A percentile compares a stretch with the other conserved stretches of the same genome.
phyloP scores from a whole-genome alignment of 2,329 filamentous ascomycete species.

The Colletotrichum orchidophilum region DNA sequence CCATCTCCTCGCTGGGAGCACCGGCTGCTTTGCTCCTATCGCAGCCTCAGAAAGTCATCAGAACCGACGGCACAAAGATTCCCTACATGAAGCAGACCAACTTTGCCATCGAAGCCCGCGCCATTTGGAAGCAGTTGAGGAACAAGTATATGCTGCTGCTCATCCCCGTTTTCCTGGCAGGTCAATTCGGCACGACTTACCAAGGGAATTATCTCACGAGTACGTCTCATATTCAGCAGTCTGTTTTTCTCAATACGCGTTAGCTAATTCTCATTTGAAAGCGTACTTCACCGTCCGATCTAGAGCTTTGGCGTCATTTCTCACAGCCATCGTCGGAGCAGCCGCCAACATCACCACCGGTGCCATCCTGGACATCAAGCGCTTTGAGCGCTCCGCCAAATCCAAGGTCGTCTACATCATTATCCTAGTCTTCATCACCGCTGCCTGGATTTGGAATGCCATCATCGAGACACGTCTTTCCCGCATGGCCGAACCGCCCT shows the following conservation, averaged over 20 bases:
- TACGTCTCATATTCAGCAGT: neutral
- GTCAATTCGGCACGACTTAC: constrained; percentile 28
- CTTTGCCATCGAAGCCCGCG: constrained; percentile 19
- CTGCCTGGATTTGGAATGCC: constrained; percentile 25
- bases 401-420: constrained; percentile 24
- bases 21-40: constrained; percentile 54
- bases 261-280: neutral
- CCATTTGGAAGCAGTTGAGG: constrained; percentile 24
- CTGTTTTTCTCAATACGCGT: rapidly evolving
- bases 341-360: constrained; percentile 20
- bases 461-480: constrained; percentile 24
- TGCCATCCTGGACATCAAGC: constrained; percentile 12
- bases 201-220: constrained; percentile 27
- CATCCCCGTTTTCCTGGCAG: constrained; percentile 21
- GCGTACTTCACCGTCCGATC: constrained; percentile 30
- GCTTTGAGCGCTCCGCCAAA: constrained; percentile 8
- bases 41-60: constrained; percentile 53
- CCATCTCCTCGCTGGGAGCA: constrained; percentile 56
- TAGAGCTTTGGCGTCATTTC: constrained; percentile 17
- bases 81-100: constrained; percentile 33
- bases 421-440: constrained; percentile 14
- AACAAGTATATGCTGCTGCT: constrained; percentile 29
- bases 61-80: constrained; percentile 52
- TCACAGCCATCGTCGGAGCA: constrained; percentile 23
- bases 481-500: constrained; percentile 8